Evolutionary conservation across 208 protist species (phyloP).

Genomic region (Trichomonas vaginalis): DNA sequence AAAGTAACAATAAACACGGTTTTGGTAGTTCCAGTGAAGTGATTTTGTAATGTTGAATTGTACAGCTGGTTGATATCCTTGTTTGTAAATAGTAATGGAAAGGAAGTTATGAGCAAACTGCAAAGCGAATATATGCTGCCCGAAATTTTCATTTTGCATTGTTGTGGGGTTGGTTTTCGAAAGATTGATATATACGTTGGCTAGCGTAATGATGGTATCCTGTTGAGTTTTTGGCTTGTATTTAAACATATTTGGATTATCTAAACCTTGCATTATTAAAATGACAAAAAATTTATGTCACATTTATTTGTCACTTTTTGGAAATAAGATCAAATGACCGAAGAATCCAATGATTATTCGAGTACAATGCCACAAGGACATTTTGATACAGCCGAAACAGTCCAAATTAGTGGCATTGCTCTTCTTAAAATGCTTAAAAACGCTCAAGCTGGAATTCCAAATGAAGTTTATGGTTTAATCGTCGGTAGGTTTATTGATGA

Average conservation of each 20-base stretch:
- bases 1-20: background rate
- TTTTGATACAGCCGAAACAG: slow-evolving; percentile 89
- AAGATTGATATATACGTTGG: background rate
- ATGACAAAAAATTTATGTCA: too few species aligned
- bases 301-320: too few species aligned
- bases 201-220: background rate
- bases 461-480: slow-evolving; percentile 99
- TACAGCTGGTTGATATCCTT: background rate
- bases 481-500: slow-evolving; percentile 99
- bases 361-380: background rate
- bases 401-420: slow-evolving; percentile 94
- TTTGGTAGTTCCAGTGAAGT: background rate
- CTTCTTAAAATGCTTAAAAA: slow-evolving; percentile 99
- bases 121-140: background rate
- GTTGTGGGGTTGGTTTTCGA: background rate
- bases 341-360: too few species aligned
- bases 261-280: background rate
- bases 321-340: too few species aligned
- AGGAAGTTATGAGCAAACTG: background rate
- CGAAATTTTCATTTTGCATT: background rate
- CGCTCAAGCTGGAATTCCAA: slow-evolving; percentile 84
- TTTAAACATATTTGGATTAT: background rate
- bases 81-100: background rate
- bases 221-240: background rate
- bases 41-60: background rate